Percentiles rank a stretch among this genome's conserved stretches.
These are phyloP conservation scores for Lepiota venenata DNA, from an alignment of 768 basidiomycete species.

Conservation along the genomic window DNA sequence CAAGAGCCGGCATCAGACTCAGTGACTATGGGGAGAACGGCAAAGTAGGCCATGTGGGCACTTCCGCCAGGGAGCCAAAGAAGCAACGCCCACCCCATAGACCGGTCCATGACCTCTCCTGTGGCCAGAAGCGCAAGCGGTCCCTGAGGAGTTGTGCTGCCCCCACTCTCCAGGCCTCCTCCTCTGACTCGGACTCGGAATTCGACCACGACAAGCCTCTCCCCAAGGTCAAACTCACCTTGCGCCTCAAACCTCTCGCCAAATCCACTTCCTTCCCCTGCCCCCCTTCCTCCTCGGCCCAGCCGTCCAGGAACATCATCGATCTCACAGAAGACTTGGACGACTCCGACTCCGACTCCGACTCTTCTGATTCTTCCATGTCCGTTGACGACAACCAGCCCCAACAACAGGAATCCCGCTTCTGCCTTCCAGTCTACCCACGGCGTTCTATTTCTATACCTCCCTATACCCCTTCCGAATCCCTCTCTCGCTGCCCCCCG, in stretches of 20 bases:
- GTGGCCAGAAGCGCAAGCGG: slow-evolving; percentile 43
- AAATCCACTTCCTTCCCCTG: slow-evolving; percentile 5
- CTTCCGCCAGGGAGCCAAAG: slow-evolving; percentile 23
- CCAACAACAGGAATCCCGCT: slow-evolving; percentile 35
- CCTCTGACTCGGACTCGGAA: slow-evolving; percentile 30
- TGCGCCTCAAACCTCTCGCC: slow-evolving; percentile 46
- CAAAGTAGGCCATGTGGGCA: slow-evolving; percentile 21
- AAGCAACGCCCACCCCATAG: slow-evolving; percentile 19
- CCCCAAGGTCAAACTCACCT: slow-evolving; percentile 68
- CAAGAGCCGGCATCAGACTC: slow-evolving; percentile 67
- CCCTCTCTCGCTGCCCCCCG: slow-evolving; percentile 26
- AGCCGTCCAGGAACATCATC: slow-evolving; percentile 18
- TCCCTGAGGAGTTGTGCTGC: slow-evolving; percentile 34
- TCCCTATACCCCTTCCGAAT: slow-evolving; percentile 43
- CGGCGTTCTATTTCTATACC: slow-evolving; percentile 57
- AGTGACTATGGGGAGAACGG: slow-evolving; percentile 62
- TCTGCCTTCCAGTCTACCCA: slow-evolving; percentile 55
- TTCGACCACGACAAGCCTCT: slow-evolving; percentile 40
- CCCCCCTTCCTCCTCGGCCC: slow-evolving; percentile 4
- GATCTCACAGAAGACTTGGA: slow-evolving; percentile 41
- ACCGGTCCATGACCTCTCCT: slow-evolving; percentile 22
- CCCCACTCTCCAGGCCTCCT: slow-evolving; percentile 13
- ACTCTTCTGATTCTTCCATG: slow-evolving; percentile 35
- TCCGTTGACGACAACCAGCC: slow-evolving; percentile 39
- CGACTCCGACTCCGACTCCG: slow-evolving; percentile 24